Evolutionary conservation across 2,329 filamentous ascomycete species (phyloP), one percentile per base, ranked within the genome.

Genomic region (Penicillium griseofulvum): DNA sequence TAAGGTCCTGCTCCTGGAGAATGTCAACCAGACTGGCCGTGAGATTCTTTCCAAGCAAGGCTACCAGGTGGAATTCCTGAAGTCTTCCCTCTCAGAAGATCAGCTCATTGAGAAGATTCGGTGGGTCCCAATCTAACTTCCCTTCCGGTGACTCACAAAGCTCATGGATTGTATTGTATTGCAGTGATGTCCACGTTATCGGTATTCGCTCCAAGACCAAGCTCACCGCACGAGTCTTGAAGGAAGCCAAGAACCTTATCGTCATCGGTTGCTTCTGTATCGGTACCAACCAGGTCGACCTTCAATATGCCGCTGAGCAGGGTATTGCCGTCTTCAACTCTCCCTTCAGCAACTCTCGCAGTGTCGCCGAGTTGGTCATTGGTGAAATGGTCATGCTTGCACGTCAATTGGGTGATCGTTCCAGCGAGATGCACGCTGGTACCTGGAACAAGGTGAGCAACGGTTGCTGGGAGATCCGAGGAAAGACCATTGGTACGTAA

Each of bases 251-350:
- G 79, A 96, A 97, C 73, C 83, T 99, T 51, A 88, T 97, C 56
- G 94, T 97, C 59, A 86, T 97, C 66, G 94, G 94, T 58, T 99
- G 94, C 80, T 99, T 99, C 83, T 99, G 94, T 75, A 99, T 99
- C 68, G 94, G 94, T 63, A 99, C 94, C 54, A 97, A 76, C 60
- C 74, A 76, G 61, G 74, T 77, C 29, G 74, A 77, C 56, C 70
- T 77, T 26, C 73, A 77, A 60, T 77, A 74, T 65, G 74, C 74
- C 5, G 74, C 74, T n/a, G 70, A 74, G 17, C 71, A 77, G 57
- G 74, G 94, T 63, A 96, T 97, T 72, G 91, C 92, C 34, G 94
- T 99, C 61, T 99, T 99, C 85, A 99, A 99, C 79, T 97, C 94
- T 43, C 94, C 94, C 1, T 99, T 99, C 77, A 92, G 90, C 78